Percentiles rank a stretch among this genome's conserved stretches.
phyloP scores from a whole-genome alignment of 2,329 filamentous ascomycete genomes.

The Fusarium anthophilum region DNA sequence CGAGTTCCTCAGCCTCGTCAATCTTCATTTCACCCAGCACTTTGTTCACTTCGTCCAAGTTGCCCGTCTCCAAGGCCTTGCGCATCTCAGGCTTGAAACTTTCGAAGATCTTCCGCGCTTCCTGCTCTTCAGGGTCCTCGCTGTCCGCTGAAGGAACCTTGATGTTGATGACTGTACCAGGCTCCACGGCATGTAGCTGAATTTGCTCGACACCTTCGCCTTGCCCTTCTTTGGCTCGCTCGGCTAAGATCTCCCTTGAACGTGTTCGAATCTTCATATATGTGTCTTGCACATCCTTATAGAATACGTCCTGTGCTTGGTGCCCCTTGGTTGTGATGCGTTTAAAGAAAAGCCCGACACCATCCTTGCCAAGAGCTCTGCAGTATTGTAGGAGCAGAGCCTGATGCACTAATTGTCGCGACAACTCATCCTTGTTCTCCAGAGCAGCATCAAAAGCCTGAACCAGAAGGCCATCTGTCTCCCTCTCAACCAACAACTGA shows the following conservation, averaged over 20 bases:
- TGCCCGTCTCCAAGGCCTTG: constrained; percentile 86
- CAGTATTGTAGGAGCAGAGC: constrained; percentile 95
- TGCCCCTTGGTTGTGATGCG: constrained; percentile 90
- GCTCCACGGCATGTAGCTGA: constrained; percentile 95
- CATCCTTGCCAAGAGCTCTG: constrained; percentile 85
- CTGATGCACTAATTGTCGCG: constrained; percentile 91
- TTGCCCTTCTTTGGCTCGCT: constrained; percentile 60
- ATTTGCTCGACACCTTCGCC: constrained; percentile 90
- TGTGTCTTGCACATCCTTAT: constrained; percentile 90
- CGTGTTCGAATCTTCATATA: constrained; percentile 84
- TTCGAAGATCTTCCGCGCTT: constrained; percentile 81
- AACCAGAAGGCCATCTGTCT: constrained; percentile 90
- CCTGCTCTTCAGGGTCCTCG: constrained; percentile 70
- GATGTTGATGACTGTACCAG: constrained; percentile 91
- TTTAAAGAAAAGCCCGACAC: constrained; percentile 94
- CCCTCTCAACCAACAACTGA: constrained; percentile 80
- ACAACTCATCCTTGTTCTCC: constrained; percentile 77
- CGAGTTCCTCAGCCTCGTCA: constrained; percentile 85
- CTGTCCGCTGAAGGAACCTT: constrained; percentile 76
- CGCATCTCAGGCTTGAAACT: constrained; percentile 83
- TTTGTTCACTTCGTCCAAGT: constrained; percentile 69
- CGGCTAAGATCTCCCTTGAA: constrained; percentile 73
- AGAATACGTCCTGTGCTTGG: constrained; percentile 89
- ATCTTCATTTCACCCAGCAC: constrained; percentile 88
- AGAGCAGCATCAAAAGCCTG: constrained; percentile 91